Conservation (phyloP, 371 early-diverging fungal species). For the Rhizopus microsporus region DNA sequence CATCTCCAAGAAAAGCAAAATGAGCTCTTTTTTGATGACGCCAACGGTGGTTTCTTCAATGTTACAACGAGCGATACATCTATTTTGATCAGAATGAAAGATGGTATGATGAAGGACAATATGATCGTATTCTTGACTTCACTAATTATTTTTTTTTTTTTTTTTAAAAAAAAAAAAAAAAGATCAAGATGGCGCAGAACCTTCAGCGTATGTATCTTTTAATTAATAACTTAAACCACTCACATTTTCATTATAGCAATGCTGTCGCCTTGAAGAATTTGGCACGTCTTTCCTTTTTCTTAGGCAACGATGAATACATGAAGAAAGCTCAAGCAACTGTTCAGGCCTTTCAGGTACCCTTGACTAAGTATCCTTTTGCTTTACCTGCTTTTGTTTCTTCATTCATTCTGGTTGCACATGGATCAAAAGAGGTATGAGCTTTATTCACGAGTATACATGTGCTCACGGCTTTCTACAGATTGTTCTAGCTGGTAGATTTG, state of each 20-base stretch:
- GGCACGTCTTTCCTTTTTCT: conserved; percentile 36
- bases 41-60: conserved; percentile 57
- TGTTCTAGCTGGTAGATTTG: conserved; percentile 34
- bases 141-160: background rate
- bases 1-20: conserved; percentile 57
- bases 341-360: conserved; percentile 26
- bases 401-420: conserved; percentile 34
- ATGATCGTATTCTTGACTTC: background rate
- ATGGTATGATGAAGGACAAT: conserved; percentile 35
- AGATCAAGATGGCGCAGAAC: conserved; percentile 74
- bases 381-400: conserved; percentile 45
- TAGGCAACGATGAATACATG: conserved; percentile 27
- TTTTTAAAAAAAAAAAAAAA: too few relatives aligned
- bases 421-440: conserved; percentile 46
- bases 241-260: conserved; percentile 29
- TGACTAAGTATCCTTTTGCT: conserved; percentile 40
- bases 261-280: conserved; percentile 46
- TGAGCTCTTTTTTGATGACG: conserved; percentile 59
- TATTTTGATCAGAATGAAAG: conserved; percentile 63
- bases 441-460: background rate
- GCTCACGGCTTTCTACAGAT: conserved; percentile 28
- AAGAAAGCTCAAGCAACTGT: conserved; percentile 38
- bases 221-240: background rate
- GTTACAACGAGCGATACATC: conserved; percentile 42
- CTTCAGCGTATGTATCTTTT: conserved; percentile 44